Conservation (phyloP, 1,139 yeast species). For the Saccharomyces hybrid region DNA sequence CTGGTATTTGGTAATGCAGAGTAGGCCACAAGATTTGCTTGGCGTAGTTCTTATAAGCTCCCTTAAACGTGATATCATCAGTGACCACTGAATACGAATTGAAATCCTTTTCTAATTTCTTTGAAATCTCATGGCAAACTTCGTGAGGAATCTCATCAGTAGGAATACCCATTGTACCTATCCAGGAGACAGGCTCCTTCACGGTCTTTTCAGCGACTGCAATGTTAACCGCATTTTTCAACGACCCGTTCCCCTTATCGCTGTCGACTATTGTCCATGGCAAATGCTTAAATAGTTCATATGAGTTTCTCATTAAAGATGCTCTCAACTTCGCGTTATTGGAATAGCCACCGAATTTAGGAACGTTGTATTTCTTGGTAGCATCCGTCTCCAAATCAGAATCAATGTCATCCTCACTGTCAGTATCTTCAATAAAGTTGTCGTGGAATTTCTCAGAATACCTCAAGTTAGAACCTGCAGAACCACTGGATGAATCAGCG, state of each 20-base stretch:
- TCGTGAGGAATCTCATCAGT: constrained; percentile 61
- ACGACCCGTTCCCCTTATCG: constrained; percentile 80
- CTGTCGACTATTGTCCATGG: constrained; percentile 65
- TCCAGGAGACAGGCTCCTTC: constrained; percentile 52
- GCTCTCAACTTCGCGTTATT: constrained; percentile 35
- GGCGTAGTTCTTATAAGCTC: constrained; percentile 81
- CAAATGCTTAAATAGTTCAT: constrained; percentile 56
- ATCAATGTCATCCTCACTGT: constrained; percentile 7
- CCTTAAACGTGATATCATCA: constrained; percentile 67
- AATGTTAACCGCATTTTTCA: constrained; percentile 67
- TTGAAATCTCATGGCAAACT: constrained; percentile 44
- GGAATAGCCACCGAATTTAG: constrained; percentile 69
- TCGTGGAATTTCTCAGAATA: constrained; percentile 2
- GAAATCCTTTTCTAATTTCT: constrained; percentile 40
- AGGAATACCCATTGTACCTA: constrained; percentile 84
- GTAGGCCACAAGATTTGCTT: constrained; percentile 94
- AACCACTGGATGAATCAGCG: constrained; percentile 5
- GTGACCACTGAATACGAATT: constrained; percentile 60
- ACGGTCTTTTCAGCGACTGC: constrained; percentile 43
- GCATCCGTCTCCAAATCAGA: constrained; percentile 13
- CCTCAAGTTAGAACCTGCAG: constrained; percentile 2
- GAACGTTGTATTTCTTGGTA: constrained; percentile 32
- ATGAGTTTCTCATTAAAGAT: constrained; percentile 38
- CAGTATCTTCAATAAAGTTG: constrained; percentile 9
- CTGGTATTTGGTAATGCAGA: constrained; percentile 89